Base-by-base conservation (phyloP, 1,284 basidiomycete genomes). In the Trichosporon sp. region DNA sequence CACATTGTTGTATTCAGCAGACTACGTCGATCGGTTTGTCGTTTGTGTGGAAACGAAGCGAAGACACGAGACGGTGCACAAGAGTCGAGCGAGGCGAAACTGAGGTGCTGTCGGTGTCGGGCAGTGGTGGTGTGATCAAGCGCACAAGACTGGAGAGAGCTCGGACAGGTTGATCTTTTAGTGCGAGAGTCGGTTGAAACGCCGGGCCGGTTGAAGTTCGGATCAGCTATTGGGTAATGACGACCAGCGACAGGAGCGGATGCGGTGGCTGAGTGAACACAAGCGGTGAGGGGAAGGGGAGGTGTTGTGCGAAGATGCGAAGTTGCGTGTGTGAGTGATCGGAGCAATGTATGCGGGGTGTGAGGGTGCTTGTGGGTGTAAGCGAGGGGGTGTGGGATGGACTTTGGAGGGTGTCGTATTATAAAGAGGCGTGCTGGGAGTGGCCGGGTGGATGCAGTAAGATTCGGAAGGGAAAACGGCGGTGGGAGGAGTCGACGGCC, bases 161-260 rank as follows among this genome's bases (percentile, higher is more conserved):
- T 29, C 56, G 27, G 27, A 12, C 56, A 32, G 29, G 27, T 23
- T 51, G 29, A 31, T 60, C 23, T 60, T 60, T 60, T 21, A 31
- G 53, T 58, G 53, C 27, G 27, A 15, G 27, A 58, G 25, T 58
- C 53, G 53, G 53, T 58, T 27, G 53, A 31, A 58, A 31, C 25
- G 56, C 27, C 56, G 27, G 56, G 18, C 27, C 56, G 56, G 56
- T 60, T 60, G 56, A 60, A 60, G 29, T 60, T 60, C 56, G 56
- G 56, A 60, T 60, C 15, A 60, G 56, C 5, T 31, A n/a, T 9
- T 25, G 29, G 29, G 56, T 7, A 32, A 32, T 56, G 56, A 11
- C 56, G 56, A n/a, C 56, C 56, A 32, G 56, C 56, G 56, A 60
- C 29, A 32, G 32, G 56, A 32, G 18, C 53, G 27, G 25, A 13